A percentile compares a stretch with the other conserved stretches of the same genome.
Evolutionary conservation across 2,329 filamentous ascomycete genomes (phyloP).

Genomic region (Colletotrichum ledebouriae): DNA sequence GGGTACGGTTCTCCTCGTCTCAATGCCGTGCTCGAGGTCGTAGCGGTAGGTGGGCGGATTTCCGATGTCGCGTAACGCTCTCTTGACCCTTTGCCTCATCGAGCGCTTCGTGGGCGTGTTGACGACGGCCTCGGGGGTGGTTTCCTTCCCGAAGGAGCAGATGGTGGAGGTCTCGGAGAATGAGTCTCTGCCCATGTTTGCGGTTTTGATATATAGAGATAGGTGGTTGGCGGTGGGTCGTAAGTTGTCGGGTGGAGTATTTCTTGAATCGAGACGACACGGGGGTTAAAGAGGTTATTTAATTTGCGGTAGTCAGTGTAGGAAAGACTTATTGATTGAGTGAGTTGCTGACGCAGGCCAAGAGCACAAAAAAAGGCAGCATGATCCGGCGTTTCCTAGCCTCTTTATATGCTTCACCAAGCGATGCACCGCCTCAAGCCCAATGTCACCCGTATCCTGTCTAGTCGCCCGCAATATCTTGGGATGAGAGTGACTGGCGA

Average conservation of each 20-base stretch:
- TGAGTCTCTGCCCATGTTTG: constrained; percentile 29
- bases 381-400: background rate
- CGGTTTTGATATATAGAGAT: constrained; percentile 1
- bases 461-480: background rate
- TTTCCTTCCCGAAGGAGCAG: constrained; percentile 36
- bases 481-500: constrained; percentile 1
- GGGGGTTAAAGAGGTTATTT: background rate
- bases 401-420: constrained; percentile 30
- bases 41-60: constrained; percentile 37
- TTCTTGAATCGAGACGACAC: background rate
- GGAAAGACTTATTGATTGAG: constrained; percentile 30
- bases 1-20: constrained; percentile 16
- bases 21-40: constrained; percentile 37
- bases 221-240: background rate
- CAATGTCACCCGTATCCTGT: constrained; percentile 28
- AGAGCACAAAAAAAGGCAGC: background rate
- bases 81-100: constrained; percentile 33
- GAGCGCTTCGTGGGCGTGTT: constrained; percentile 25
- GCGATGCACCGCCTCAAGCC: constrained; percentile 34
- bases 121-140: constrained; percentile 4
- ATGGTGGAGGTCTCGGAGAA: constrained; percentile 38
- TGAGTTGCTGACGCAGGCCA: constrained; percentile 38
- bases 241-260: background rate
- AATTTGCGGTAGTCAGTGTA: background rate
- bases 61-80: constrained; percentile 30